These are phyloP conservation scores for Pestalotiopsis sp. DNA, from an alignment of 2,329 filamentous ascomycete species.

Conservation along the genomic window DNA sequence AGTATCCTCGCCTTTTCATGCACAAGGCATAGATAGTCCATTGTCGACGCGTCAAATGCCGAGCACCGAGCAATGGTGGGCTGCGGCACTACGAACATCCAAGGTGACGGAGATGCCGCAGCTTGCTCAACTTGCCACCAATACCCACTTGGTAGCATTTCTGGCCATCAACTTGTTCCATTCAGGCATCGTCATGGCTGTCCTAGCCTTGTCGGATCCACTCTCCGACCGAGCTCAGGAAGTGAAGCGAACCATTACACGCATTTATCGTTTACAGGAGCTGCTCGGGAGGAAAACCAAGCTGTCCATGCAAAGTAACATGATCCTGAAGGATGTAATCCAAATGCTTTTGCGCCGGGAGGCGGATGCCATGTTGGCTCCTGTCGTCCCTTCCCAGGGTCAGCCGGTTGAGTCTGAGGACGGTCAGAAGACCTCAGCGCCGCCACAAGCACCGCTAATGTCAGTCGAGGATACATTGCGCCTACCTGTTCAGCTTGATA, in stretches of 20 bases:
- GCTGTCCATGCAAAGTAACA: neutral
- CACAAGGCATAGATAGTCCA: neutral
- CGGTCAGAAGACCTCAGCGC: neutral
- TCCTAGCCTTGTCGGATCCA: neutral
- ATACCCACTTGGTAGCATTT: neutral
- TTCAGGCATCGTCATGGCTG: neutral
- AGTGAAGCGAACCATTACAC: neutral
- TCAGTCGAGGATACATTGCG: neutral
- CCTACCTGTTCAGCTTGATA: neutral
- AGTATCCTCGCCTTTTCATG: neutral
- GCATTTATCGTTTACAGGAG: neutral
- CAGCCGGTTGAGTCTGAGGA: neutral
- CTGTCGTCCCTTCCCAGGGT: neutral
- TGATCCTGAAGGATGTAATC: neutral
- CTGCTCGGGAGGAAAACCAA: neutral
- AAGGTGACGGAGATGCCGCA: neutral
- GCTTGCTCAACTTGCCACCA: neutral
- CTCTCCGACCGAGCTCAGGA: neutral
- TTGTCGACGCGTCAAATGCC: neutral
- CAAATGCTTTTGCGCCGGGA: neutral
- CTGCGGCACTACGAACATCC: neutral
- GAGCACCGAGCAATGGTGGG: neutral
- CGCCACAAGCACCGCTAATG: neutral
- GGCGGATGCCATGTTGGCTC: neutral
- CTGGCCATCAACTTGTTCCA: conserved; percentile 1